Base-by-base conservation (phyloP, 2,329 filamentous ascomycete genomes). In the Diplodia seriata region DNA sequence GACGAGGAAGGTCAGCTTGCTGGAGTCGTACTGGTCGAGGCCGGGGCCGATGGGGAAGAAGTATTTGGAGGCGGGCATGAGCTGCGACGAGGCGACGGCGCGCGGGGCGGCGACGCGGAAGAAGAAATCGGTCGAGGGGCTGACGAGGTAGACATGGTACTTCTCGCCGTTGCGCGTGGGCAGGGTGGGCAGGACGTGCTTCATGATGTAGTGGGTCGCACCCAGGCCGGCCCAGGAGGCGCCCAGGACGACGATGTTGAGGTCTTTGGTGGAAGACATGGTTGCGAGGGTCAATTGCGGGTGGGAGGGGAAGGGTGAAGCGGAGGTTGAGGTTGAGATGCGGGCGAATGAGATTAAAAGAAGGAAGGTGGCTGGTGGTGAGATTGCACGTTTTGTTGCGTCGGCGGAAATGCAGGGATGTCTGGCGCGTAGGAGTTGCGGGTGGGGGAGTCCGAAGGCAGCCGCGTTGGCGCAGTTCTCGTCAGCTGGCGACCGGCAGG, bases 81-180 rank as follows among this genome's bases (percentile, higher is more conserved):
- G 68, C 15, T 71, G 70, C 1, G 73, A 67, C 11, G 73, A 73
- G 31, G 76, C 75, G 29, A 79, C 69, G 15, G 75, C 75, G n/a
- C 78, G 74, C 4, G 78, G 78, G 9, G 74, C 75, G 54, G 71
- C 76, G 53, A 80, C 74, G 65, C 81, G 78, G 76, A 74, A 80
- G 72, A 77, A 80, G 70, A 79, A 72, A 66, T 79, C 76, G 18
- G 74, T 75, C 7, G 75, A 77, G 7, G 78, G 78, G 9, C 72
- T 73, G 64, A 80, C 68, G 47, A 80, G 70, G 55, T 77, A 72
- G 20, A 80, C 68, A 40, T 76, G 74, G 68, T 79, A 78, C 15
- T 43, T 47, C 33, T 62, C 66, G 64, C 54, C 54, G 15, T 63
- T 38, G 18, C 68, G 72, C 6, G 66, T 72, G 33, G 72, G 65